These are phyloP conservation scores for Clarkia xantiana DNA, from an alignment of 345 rosid species.

Conservation along the genomic window DNA sequence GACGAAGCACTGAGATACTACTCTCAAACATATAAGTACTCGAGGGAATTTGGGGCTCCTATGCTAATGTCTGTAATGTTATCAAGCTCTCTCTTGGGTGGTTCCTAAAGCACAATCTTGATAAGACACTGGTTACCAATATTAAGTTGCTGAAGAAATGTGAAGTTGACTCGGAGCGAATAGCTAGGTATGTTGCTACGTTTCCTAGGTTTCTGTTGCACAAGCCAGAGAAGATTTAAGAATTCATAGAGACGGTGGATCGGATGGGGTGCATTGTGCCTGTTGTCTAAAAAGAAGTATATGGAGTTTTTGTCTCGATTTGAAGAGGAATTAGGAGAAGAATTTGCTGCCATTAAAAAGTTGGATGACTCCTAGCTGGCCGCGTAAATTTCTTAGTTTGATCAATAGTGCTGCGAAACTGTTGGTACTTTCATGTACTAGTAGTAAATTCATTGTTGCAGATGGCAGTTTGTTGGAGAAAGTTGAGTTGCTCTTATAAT, in stretches of 20 bases:
- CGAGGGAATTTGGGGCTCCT: background rate
- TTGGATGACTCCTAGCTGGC: no score
- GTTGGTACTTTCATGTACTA: no score
- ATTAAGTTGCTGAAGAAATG: background rate
- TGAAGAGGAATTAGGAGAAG: no score
- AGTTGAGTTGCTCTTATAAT: no score
- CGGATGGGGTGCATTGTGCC: background rate
- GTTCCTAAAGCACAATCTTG: background rate
- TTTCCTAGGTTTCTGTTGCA: background rate
- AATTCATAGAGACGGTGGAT: background rate
- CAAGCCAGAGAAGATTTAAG: constrained; percentile 3
- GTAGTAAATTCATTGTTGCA: no score
- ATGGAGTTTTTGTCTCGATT: no score
- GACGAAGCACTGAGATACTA: background rate
- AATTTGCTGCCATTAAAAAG: no score
- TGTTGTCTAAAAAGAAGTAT: no score
- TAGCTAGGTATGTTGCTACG: background rate
- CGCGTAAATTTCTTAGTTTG: no score
- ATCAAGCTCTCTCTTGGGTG: background rate
- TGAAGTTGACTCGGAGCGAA: background rate
- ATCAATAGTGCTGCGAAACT: no score
- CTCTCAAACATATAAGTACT: background rate
- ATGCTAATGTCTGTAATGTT: background rate
- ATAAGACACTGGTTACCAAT: background rate
- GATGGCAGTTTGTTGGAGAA: no score